Evolutionary conservation across 805 yeast species (phyloP).

Genomic region (Candida pini): DNA sequence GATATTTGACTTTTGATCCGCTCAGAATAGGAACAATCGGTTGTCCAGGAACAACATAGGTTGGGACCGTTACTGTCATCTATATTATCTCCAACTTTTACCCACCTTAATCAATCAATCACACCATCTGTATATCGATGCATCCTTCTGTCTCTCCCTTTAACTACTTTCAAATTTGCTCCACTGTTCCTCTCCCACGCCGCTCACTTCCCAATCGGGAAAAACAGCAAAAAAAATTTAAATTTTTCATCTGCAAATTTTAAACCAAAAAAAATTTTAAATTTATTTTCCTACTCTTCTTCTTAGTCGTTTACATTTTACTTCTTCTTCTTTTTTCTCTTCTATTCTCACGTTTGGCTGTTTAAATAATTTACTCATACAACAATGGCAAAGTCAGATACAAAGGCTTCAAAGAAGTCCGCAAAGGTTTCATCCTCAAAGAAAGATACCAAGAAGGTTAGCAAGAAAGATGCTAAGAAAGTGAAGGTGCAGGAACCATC

Average conservation of each 20-base stretch:
- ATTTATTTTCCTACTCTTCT: neutral
- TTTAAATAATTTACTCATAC: constrained; percentile 1
- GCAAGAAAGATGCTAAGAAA: too few relatives aligned
- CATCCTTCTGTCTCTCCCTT: too few relatives aligned
- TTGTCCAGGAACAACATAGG: constrained; percentile 74
- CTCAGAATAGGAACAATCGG: constrained; percentile 54
- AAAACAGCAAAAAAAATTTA: constrained; percentile 1
- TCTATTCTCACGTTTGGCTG: neutral
- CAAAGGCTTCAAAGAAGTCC: constrained; percentile 23
- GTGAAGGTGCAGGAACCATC: constrained; percentile 13
- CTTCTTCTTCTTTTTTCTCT: too few relatives aligned
- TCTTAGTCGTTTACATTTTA: neutral
- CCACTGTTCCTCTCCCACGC: too few relatives aligned
- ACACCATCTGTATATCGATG: too few relatives aligned
- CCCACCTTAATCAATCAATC: too few relatives aligned
- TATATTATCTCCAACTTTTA: neutral
- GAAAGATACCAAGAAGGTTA: constrained; percentile 19
- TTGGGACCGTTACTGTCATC: constrained; percentile 30
- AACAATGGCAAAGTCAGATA: constrained; percentile 26
- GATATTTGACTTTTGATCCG: constrained; percentile 34
- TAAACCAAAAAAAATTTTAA: constrained; percentile 3
- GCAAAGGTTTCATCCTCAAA: constrained; percentile 12
- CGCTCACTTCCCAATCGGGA: neutral
- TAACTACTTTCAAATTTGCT: too few relatives aligned
- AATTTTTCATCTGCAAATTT: constrained; percentile 1